phyloP scores from a whole-genome alignment of 306 rosid species.

The Carpinus viminea region DNA sequence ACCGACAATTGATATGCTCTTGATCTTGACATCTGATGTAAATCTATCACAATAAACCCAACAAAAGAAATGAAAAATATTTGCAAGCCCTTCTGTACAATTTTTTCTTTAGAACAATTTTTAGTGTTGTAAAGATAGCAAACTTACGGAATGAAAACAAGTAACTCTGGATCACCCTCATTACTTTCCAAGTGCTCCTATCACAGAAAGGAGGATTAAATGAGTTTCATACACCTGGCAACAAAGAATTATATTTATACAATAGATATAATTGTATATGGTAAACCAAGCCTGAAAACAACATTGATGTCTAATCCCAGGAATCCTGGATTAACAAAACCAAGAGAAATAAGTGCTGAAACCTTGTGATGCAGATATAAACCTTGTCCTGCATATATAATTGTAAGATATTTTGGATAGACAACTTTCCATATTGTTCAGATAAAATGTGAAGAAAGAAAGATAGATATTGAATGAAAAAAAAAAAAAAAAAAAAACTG shows the following conservation, averaged over 20 bases:
- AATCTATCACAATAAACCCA: slow-evolving; percentile 48
- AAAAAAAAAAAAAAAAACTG: background rate
- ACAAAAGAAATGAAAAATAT: slow-evolving; percentile 15
- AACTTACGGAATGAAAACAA: slow-evolving; percentile 86
- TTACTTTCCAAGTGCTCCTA: slow-evolving; percentile 93
- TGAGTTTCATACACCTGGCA: slow-evolving; percentile 1
- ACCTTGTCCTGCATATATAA: background rate
- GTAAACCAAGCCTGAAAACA: background rate
- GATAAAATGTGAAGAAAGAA: background rate
- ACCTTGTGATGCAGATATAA: background rate
- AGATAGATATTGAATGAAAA: background rate
- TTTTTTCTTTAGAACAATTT: background rate
- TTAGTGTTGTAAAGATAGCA: background rate
- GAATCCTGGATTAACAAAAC: background rate
- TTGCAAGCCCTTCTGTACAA: background rate
- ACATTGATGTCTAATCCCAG: background rate
- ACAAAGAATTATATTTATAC: background rate
- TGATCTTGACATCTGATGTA: slow-evolving; percentile 95
- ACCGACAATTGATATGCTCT: slow-evolving; percentile 85
- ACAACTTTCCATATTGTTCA: background rate
- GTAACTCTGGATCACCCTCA: slow-evolving; percentile 96
- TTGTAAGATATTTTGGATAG: background rate
- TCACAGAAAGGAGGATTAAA: slow-evolving; percentile 24
- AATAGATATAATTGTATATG: background rate
- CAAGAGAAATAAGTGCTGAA: background rate